Base-by-base conservation (phyloP, 176 grass and related monocot genomes). In the Rhynchospora tenuis region DNA sequence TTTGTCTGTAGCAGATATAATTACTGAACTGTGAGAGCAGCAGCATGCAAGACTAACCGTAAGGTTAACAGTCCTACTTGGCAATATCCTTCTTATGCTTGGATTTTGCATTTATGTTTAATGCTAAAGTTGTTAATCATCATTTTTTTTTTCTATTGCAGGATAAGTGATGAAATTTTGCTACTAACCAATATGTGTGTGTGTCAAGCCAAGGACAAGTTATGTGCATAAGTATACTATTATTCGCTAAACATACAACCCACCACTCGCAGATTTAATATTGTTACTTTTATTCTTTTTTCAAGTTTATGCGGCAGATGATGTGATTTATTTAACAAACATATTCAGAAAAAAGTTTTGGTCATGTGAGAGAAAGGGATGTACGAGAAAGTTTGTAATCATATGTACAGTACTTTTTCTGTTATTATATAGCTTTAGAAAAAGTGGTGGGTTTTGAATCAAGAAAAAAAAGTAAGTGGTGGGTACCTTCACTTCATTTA, bases 41-140 rank as follows among this genome's bases (percentile, higher is more conserved):
- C 64, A 45, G 67, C 89, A 66, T 86, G 82, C 66, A 91, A 91
- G 80, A 86, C 90, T 94, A 89, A 91, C 89, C 84, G 82, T 62
- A 90, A 94, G 90, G 89, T 88, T 45, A 44, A 62, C 44, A 46
- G 9, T 63, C 58, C 23, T 47, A 45, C 78, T 19, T 72, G 42
- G 42, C 19, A 64, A 80, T 83, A 19, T 12, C 6, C 78, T 92
- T 86, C 66, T 61, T 9, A 24, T 2, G 60, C 42, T 72, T 86
- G 13, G 43, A 28, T 71, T 31, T 11, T 16, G 51, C 58, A 87
- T 11, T 77, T 6, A 16, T 27, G n/a, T 56, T 55, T 43, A n/a
- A 38, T 61, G 20, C 46, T 68, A 31, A 15, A 74, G 6, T 59
- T 45, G 22, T 44, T 88, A 43, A 65, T 71, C 24, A 38, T 44